These are phyloP conservation scores for Rasamsonia emersonii DNA, from an alignment of 2,329 filamentous ascomycete genomes.

Conservation along the genomic window DNA sequence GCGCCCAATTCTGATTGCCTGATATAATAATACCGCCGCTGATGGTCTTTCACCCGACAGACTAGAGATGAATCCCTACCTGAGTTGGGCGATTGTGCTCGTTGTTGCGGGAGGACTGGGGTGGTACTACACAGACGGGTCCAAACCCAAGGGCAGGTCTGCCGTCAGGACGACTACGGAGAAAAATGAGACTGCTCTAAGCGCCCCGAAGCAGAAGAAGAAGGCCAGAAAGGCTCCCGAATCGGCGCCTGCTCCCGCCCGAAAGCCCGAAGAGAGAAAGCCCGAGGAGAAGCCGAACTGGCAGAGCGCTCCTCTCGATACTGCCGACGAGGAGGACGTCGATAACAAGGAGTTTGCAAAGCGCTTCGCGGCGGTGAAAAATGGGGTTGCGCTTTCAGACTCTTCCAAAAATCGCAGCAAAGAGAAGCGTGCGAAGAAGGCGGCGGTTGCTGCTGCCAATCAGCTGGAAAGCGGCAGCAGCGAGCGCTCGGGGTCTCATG, in stretches of 20 bases:
- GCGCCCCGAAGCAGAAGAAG: slow-evolving; percentile 35
- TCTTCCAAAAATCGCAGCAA: slow-evolving; percentile 41
- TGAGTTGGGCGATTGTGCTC: slow-evolving; percentile 37
- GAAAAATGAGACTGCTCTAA: slow-evolving; percentile 23
- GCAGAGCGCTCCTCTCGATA: slow-evolving; percentile 19
- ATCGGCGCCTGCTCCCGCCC: slow-evolving; percentile 18
- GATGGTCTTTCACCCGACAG: too few relatives aligned
- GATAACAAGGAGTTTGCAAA: slow-evolving; percentile 69
- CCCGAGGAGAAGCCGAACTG: slow-evolving; percentile 19
- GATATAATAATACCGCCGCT: too few relatives aligned
- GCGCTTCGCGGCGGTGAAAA: slow-evolving; percentile 61
- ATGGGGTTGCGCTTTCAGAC: slow-evolving; percentile 53
- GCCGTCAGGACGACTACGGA: slow-evolving; percentile 22
- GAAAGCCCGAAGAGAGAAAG: too few relatives aligned
- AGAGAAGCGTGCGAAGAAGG: slow-evolving; percentile 69
- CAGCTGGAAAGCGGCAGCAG: slow-evolving; percentile 47
- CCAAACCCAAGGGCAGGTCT: slow-evolving; percentile 22
- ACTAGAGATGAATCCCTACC: slow-evolving; percentile 36
- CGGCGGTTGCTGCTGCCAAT: slow-evolving; percentile 19
- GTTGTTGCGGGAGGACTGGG: slow-evolving; percentile 32
- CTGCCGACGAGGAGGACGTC: slow-evolving; percentile 43
- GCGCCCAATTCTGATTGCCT: too few relatives aligned
- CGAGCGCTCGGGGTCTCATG: slow-evolving; percentile 29
- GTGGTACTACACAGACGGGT: slow-evolving; percentile 33
- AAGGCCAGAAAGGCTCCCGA: slow-evolving; percentile 28